Evolutionary conservation across 75 land plant genomes (phyloP).

Genomic region (Pseudotsuga menziesii): DNA sequence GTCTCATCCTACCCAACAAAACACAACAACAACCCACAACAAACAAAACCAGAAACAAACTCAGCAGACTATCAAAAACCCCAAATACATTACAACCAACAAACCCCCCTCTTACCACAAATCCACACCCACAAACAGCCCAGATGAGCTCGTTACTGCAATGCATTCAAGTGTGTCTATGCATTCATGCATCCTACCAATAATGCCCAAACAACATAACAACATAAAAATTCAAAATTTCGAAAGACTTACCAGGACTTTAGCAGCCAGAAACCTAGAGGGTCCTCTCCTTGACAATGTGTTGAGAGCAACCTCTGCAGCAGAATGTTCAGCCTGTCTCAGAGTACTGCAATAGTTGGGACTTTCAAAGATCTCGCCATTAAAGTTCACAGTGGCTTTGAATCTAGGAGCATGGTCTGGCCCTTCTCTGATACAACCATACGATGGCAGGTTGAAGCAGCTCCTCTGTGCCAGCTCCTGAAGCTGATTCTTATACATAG

Average conservation of each 20-base stretch:
- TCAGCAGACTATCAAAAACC: no score
- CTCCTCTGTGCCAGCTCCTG: constrained; percentile 47
- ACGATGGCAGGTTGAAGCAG: constrained; percentile 22
- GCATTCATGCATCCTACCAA: no score
- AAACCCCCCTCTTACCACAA: no score
- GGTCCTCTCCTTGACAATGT: constrained; percentile 28
- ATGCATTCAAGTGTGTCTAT: no score
- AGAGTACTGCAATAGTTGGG: constrained; percentile 26
- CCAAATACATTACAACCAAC: no score
- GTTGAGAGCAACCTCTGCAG: constrained; percentile 39
- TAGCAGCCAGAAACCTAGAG: constrained; percentile 8
- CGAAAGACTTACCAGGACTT: no score
- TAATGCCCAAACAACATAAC: no score
- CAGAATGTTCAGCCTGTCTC: constrained; percentile 42
- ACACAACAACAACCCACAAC: background rate
- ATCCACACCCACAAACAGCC: no score
- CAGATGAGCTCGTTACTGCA: no score
- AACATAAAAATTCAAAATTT: no score
- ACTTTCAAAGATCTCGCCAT: constrained; percentile 44
- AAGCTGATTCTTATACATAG: constrained; percentile 41
- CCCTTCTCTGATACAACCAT: constrained; percentile 35
- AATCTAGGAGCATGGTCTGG: constrained; percentile 46
- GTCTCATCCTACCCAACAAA: constrained; percentile 35
- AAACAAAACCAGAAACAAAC: no score
- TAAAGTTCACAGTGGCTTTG: constrained; percentile 36